Conservation (phyloP, 2,329 filamentous ascomycete species). For the Aspergillus arachidicola region DNA sequence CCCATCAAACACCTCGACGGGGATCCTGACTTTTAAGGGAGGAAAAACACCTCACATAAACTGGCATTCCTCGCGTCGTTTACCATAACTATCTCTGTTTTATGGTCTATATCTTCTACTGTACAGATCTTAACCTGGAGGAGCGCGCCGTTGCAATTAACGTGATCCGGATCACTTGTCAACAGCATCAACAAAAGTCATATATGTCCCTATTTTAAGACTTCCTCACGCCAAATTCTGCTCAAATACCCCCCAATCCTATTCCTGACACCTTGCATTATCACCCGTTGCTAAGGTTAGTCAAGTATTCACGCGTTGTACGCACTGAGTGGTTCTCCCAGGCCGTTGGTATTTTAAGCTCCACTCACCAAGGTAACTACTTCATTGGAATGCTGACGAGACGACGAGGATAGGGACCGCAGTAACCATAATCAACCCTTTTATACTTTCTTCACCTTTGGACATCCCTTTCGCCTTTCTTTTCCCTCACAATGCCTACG, state of each 20-base stretch:
- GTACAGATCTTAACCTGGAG: not conserved
- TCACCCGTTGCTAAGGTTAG: constrained; percentile 24
- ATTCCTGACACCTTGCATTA: constrained; percentile 23
- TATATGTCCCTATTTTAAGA: constrained; percentile 25
- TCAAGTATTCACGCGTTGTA: constrained; percentile 42
- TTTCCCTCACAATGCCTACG: constrained; percentile 56
- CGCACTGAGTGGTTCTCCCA: constrained; percentile 29
- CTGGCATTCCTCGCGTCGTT: constrained; percentile 24
- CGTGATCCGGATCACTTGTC: constrained; percentile 27
- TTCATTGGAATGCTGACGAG: constrained; percentile 40
- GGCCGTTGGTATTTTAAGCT: constrained; percentile 37
- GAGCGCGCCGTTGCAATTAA: constrained; percentile 21
- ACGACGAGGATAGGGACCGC: constrained; percentile 28
- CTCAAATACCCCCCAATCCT: constrained; percentile 18
- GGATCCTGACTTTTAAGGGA: constrained; percentile 3
- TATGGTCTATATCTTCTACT: constrained; percentile 1
- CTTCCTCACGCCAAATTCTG: constrained; percentile 21
- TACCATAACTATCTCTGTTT: constrained; percentile 7
- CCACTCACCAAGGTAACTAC: constrained; percentile 31
- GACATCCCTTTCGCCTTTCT: constrained; percentile 24
- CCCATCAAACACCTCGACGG: constrained; percentile 19
- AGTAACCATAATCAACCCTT: constrained; percentile 29
- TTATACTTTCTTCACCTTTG: constrained; percentile 23
- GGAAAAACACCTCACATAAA: constrained; percentile 1
- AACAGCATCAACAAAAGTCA: constrained; percentile 35